These are phyloP conservation scores for Asterophora parasitica DNA, from an alignment of 768 basidiomycete species.

Conservation along the genomic window DNA sequence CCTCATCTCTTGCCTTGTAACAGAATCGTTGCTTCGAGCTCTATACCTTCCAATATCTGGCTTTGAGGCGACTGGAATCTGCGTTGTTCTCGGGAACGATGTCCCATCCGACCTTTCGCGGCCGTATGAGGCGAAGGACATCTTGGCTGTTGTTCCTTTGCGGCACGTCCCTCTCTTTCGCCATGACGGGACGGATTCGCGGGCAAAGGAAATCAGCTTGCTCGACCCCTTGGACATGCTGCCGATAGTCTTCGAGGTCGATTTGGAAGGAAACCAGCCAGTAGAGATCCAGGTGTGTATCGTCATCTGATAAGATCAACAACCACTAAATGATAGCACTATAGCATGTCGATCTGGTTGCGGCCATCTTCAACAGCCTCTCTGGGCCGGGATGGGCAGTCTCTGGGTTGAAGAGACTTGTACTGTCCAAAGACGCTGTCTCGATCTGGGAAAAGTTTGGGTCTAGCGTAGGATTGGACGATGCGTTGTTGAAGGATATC, in stretches of 20 bases:
- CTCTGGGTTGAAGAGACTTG: constrained; percentile 19
- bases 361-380: constrained; percentile 23
- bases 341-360: constrained; percentile 27
- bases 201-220: constrained; percentile 39
- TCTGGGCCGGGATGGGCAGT: constrained; percentile 23
- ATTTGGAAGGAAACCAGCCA: not conserved
- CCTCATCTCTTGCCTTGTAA: constrained; percentile 53
- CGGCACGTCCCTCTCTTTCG: constrained; percentile 43
- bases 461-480: constrained; percentile 29
- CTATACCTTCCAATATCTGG: constrained; percentile 38
- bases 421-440: constrained; percentile 29
- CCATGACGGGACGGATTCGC: constrained; percentile 24
- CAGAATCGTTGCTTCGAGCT: constrained; percentile 48
- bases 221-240: constrained; percentile 55
- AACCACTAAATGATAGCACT: not conserved
- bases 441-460: constrained; percentile 43
- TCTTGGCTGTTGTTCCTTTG: constrained; percentile 46
- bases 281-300: constrained; percentile 11
- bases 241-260: constrained; percentile 34
- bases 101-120: constrained; percentile 20
- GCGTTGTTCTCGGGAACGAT: constrained; percentile 33
- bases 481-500: constrained; percentile 33
- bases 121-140: constrained; percentile 27
- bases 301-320: not conserved
- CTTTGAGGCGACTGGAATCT: constrained; percentile 33